Base-by-base conservation (phyloP, 2,329 filamentous ascomycete species). In the Diplocarpon rosae region DNA sequence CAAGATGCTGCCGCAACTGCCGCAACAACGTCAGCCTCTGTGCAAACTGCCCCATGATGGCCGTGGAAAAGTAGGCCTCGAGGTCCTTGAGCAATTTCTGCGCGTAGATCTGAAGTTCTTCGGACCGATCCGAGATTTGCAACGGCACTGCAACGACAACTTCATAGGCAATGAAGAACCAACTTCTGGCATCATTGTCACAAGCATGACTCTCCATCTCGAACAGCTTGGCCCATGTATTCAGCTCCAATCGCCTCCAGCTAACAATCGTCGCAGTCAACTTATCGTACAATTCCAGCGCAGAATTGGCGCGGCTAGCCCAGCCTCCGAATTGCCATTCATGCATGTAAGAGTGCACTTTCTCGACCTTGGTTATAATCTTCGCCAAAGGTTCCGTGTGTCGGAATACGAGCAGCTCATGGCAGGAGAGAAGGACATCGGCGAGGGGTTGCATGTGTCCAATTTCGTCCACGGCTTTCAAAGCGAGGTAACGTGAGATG, bases 161-260 rank as follows among this genome's bases (percentile, higher is more conserved):
- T 63, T 96, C 87, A 58, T 95, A 98, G 1, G 90, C 88, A 48
- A 96, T 75, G 56, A 95, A 98, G 82, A 89, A 98, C 92, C 92
- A 98, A 13, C 83, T 82, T 56, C 80, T 81, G 2, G 90, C 88
- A 58, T 87, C 82, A 39, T 85, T 75, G 16, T 80, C 70, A 55
- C 81, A 88, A 56, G 83, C 87, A 42, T 76, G 72, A 31, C 79
- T 73, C 63, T 98, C 92, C 62, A 85, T 78, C 54, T 95, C 86
- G 48, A 98, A 83, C 2, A 98, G 65, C 34, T 82, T 84, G 30
- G 85, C 80, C 92, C 92, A 98, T 0, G 90, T 95, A 0, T 85
- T 83, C 20, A 98, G 70, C 59, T 98, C 92, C 28, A 98, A 70
- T 47, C 89, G 81, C 50, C 92, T 77, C 93, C 93, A 98, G 59